These are phyloP conservation scores for Saturnispora ahearnii DNA, from an alignment of 805 yeast genomes.

Conservation along the genomic window DNA sequence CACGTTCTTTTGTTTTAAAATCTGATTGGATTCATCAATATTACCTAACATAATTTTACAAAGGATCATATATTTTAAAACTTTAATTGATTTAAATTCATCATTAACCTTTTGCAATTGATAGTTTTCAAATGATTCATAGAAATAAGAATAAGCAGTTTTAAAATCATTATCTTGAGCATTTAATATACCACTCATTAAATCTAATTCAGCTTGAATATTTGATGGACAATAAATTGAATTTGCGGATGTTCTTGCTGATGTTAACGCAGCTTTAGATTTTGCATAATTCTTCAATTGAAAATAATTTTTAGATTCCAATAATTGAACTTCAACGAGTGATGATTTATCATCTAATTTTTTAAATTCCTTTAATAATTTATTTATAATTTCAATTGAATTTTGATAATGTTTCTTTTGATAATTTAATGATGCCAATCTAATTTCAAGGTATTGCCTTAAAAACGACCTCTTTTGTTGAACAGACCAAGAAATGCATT, in stretches of 20 bases:
- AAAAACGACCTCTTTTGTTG: conserved; percentile 77
- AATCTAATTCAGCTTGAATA: conserved; percentile 87
- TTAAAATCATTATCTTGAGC: conserved; percentile 96
- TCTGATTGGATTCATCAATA: conserved; percentile 74
- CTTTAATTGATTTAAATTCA: conserved; percentile 38
- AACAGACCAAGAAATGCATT: conserved; percentile 81
- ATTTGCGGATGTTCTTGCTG: conserved; percentile 97
- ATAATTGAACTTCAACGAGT: conserved; percentile 86
- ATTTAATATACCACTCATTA: conserved; percentile 90
- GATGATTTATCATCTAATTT: conserved; percentile 93
- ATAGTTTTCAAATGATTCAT: conserved; percentile 89
- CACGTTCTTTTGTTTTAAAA: conserved; percentile 58
- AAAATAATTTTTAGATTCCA: conserved; percentile 85
- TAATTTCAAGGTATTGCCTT: conserved; percentile 79
- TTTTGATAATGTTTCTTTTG: conserved; percentile 55
- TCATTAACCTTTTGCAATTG: conserved; percentile 37
- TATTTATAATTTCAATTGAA: conserved; percentile 63
- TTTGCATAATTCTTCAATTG: conserved; percentile 86
- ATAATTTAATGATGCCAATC: conserved; percentile 69
- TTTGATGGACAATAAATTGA: conserved; percentile 92
- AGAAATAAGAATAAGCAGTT: conserved; percentile 92
- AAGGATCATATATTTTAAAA: conserved; percentile 84
- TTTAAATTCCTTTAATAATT: conserved; percentile 75
- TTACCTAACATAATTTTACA: conserved; percentile 89
- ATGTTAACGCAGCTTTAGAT: conserved; percentile 83